Percentiles rank a stretch among this genome's conserved stretches.
These are phyloP conservation scores for Talaromyces wortmannii DNA, from an alignment of 495 filamentous ascomycete genomes.

Conservation along the genomic window DNA sequence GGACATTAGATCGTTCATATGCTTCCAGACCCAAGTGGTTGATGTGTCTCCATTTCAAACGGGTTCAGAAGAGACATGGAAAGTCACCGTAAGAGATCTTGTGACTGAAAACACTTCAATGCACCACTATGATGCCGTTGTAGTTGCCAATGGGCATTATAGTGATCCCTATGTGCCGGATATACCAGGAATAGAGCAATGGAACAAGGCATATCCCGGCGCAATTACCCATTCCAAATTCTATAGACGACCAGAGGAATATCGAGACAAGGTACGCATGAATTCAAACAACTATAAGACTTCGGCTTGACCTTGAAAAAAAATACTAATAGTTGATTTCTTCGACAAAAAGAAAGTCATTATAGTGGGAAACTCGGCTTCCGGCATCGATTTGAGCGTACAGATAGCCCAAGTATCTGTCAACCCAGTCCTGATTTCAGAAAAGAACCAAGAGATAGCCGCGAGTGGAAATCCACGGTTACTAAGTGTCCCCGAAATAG, in stretches of 20 bases:
- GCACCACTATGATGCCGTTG: constrained; percentile 61
- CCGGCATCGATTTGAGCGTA: constrained; percentile 70
- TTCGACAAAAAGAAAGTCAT: constrained; percentile 44
- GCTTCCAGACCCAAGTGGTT: constrained; percentile 51
- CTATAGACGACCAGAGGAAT: constrained; percentile 58
- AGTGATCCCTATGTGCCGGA: constrained; percentile 63
- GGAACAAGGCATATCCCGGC: constrained; percentile 54
- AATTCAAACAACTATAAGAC: neutral
- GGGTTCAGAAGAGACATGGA: constrained; percentile 32
- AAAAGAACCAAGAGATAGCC: constrained; percentile 1
- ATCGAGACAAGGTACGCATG: constrained; percentile 34
- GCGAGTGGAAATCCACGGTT: neutral
- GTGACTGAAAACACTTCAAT: constrained; percentile 23
- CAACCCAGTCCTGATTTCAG: constrained; percentile 47
- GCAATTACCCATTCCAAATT: constrained; percentile 75
- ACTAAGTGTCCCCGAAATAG: constrained; percentile 25
- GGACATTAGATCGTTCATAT: constrained; percentile 48
- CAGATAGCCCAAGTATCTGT: constrained; percentile 57
- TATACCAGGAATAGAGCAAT: constrained; percentile 47
- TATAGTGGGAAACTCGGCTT: constrained; percentile 72
- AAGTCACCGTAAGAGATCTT: constrained; percentile 47
- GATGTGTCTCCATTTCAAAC: constrained; percentile 27
- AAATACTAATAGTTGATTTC: neutral
- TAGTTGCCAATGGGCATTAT: constrained; percentile 82
- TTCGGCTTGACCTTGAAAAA: neutral